These are phyloP conservation scores for Plenodomus biglobosus DNA, from an alignment of 2,329 filamentous ascomycete species.

Conservation along the genomic window DNA sequence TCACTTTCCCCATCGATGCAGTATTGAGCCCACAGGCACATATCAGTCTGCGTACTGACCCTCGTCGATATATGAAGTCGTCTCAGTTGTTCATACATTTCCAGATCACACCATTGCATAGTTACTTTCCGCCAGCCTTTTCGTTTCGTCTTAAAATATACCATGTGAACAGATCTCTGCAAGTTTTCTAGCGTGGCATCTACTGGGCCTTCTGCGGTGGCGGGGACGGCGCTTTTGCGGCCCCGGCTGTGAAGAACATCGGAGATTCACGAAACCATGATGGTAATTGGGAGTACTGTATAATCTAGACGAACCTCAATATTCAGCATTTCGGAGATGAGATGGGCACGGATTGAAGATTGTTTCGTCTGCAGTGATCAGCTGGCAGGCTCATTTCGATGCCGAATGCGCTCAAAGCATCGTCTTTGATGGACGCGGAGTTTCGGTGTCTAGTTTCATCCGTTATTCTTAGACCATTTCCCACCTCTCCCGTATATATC, in stretches of 20 bases:
- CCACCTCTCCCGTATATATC: conserved; percentile 3
- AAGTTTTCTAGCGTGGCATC: not conserved
- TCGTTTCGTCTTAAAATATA: not conserved
- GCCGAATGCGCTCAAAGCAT: not conserved
- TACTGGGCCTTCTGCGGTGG: not conserved
- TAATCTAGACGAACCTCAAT: not conserved
- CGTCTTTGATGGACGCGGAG: not conserved
- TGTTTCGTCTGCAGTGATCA: not conserved
- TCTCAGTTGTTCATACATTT: not conserved
- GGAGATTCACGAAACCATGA: not conserved
- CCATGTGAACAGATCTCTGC: not conserved
- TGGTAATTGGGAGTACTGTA: not conserved
- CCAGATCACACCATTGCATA: too few species aligned
- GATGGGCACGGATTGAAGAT: not conserved
- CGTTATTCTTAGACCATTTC: conserved; percentile 20
- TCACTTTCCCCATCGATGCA: not conserved
- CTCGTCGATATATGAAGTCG: not conserved
- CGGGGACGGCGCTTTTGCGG: not conserved
- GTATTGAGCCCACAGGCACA: not conserved
- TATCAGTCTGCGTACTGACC: not conserved
- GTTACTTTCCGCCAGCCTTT: not conserved
- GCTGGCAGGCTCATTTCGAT: not conserved
- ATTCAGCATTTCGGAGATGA: not conserved
- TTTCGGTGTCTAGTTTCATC: not conserved
- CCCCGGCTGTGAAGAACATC: not conserved